Conservation (phyloP, 192 early-diverging fungal species). For the Mortierella alpina region DNA sequence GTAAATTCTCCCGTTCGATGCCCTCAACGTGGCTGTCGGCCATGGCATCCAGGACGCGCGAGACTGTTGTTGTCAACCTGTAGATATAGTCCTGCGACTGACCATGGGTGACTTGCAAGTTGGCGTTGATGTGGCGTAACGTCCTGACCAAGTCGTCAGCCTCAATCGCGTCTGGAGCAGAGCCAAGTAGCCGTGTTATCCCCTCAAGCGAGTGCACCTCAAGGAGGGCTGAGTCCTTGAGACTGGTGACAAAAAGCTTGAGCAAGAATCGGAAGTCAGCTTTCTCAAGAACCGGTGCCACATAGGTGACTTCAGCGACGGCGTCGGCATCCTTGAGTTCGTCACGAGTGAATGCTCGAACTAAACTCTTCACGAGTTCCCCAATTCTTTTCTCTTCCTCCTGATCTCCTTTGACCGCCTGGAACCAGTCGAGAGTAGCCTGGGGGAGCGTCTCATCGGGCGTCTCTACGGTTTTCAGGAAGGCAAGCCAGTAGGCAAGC, state of each 20-base stretch:
- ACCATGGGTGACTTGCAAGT: not conserved
- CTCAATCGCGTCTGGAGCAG: not conserved
- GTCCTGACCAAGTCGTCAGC: slow-evolving; percentile 8
- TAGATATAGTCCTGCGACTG: slow-evolving; percentile 9
- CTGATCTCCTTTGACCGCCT: not conserved
- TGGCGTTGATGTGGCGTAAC: not conserved
- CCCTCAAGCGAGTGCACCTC: slow-evolving; percentile 1
- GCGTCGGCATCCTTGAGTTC: not conserved
- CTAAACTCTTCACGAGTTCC: not conserved
- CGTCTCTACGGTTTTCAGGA: not conserved
- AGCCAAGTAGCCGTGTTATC: not conserved
- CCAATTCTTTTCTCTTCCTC: not conserved
- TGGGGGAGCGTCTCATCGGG: not conserved
- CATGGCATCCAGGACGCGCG: slow-evolving; percentile 9
- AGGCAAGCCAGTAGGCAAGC: not conserved
- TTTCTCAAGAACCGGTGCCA: not conserved
- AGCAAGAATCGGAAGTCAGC: not conserved
- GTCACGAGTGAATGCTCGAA: not conserved
- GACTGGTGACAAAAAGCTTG: not conserved
- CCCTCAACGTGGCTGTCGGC: not conserved
- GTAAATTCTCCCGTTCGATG: slow-evolving; percentile 1
- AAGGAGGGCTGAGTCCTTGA: not conserved
- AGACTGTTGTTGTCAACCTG: not conserved
- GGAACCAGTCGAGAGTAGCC: not conserved
- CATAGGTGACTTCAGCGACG: not conserved